A percentile compares a stretch with the other conserved stretches of the same genome.
Evolutionary conservation across 805 yeast genomes (phyloP).

Genomic region (Kodamaea lidongshanica): DNA sequence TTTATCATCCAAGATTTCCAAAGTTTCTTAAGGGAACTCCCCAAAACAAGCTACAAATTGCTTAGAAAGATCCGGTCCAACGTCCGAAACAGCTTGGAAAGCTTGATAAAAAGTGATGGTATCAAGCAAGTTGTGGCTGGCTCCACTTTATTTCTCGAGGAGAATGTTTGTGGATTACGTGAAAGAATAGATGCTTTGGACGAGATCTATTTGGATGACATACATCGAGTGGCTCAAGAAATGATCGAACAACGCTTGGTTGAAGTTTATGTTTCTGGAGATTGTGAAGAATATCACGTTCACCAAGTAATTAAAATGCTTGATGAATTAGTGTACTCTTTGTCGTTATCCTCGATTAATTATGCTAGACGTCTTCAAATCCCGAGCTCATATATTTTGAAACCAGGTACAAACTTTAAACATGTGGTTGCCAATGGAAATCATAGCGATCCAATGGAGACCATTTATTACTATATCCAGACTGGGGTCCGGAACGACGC

Average conservation of each 20-base stretch:
- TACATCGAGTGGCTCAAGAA: constrained; percentile 22
- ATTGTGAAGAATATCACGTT: constrained; percentile 19
- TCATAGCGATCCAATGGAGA: constrained; percentile 44
- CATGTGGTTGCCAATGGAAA: constrained; percentile 28
- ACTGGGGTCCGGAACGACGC: constrained; percentile 42
- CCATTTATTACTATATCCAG: constrained; percentile 51
- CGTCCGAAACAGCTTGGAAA: constrained; percentile 43
- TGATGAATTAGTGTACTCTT: constrained; percentile 14
- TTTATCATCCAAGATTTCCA: constrained; percentile 18
- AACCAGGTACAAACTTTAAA: constrained; percentile 15
- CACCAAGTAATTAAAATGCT: constrained; percentile 16
- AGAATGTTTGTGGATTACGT: constrained; percentile 47
- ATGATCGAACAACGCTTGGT: constrained; percentile 29
- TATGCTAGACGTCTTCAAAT: no score
- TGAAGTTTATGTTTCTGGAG: constrained; percentile 50
- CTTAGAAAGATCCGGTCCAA: constrained; percentile 42
- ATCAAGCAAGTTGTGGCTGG: constrained; percentile 46
- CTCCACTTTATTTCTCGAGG: constrained; percentile 48
- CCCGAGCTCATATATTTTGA: constrained; percentile 32
- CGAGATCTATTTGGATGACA: constrained; percentile 32
- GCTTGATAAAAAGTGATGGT: constrained; percentile 39
- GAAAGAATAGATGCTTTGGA: constrained; percentile 54
- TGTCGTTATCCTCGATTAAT: constrained; percentile 1
- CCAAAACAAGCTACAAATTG: constrained; percentile 29
- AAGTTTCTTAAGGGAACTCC: constrained; percentile 1